These are phyloP conservation scores for Amborella trichopoda DNA, from an alignment of 164 flowering plant genomes.

Conservation along the genomic window DNA sequence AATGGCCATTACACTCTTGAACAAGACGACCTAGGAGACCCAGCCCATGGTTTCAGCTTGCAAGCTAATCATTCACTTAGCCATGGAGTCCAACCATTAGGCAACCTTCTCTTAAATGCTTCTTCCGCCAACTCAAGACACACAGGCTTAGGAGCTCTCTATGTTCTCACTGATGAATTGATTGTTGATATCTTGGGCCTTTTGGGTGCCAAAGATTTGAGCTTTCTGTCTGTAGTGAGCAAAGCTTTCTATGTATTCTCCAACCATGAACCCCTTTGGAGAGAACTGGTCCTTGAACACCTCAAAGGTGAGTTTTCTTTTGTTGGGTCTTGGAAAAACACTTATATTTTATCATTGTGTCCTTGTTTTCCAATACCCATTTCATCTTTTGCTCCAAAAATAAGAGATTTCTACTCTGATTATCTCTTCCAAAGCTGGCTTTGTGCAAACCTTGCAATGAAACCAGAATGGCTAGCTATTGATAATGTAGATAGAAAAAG, in stretches of 20 bases:
- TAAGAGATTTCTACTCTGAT: conserved; percentile 87
- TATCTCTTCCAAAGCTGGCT: conserved; percentile 98
- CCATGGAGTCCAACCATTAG: conserved; percentile 86
- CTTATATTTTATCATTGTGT: conserved; percentile 32
- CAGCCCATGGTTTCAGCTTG: conserved; percentile 41
- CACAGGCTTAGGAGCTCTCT: conserved; percentile 74
- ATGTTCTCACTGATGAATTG: conserved; percentile 62
- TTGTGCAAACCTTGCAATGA: conserved; percentile 95
- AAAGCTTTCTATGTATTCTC: conserved; percentile 73
- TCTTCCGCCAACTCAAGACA: conserved; percentile 69
- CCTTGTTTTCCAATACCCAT: conserved; percentile 17
- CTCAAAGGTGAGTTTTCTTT: conserved; percentile 40
- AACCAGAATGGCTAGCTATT: conserved; percentile 79
- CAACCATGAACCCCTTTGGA: conserved; percentile 90
- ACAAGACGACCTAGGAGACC: too few relatives aligned
- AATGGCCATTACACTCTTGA: too few relatives aligned
- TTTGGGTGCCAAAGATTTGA: conserved; percentile 44
- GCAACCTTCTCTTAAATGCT: conserved; percentile 53
- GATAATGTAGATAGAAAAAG: conserved; percentile 63
- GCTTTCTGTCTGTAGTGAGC: conserved; percentile 57
- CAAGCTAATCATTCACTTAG: conserved; percentile 49
- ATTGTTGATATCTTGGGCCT: conserved; percentile 71
- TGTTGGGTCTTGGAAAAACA: conserved; percentile 67
- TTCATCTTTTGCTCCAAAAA: conserved; percentile 21
- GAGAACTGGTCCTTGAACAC: conserved; percentile 67